Evolutionary conservation across 768 basidiomycete genomes (phyloP), one percentile per base, ranked within the genome.

Genomic region (Chiua virens): DNA sequence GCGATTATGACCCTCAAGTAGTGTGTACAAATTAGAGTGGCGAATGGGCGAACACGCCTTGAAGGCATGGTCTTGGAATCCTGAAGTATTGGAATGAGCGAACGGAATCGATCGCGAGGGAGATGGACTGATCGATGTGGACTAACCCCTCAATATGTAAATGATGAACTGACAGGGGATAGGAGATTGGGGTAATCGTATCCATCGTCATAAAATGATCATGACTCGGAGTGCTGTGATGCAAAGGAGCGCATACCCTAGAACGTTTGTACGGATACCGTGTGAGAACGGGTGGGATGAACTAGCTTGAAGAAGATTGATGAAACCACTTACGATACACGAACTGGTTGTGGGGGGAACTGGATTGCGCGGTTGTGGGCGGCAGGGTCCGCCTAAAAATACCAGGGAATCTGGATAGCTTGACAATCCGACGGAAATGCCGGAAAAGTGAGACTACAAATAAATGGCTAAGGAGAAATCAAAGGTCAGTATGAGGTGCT

Each of bases 61-160:
- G 39, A 9, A 21, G 43, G 47, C 61, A 45, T 63, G 61, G 52
- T 37, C 23, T 55, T 39, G 45, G 57, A 28, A 23, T n/a, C 42
- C 45, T 45, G 47, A 36, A 23, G 34, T 11, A 34, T 15, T 34
- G 32, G 27, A 49, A 49, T 37, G 38, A 38, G 36, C 23, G 23
- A 18, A 22, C n/a, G 45, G n/a, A 22, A 27, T 25, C 32, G 36
- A 42, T 39, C 17, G 22, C n/a, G n/a, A 28, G 37, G 32, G 40
- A 34, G 43, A 49, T 22, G 44, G 32, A 43, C 28, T 45, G 37
- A 58, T 49, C 45, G 37, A 34, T 38, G 42, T 35, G 43, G 53
- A 44, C 8, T 21, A 20, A 21, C 7, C 39, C 21, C 21, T 46
- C 46, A 28, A 23, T 43, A 42, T 22, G 37, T 44, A 23, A 43